Evolutionary conservation across 192 early-diverging fungal genomes (phyloP).

Genomic region (Geranomyces variabilis): DNA sequence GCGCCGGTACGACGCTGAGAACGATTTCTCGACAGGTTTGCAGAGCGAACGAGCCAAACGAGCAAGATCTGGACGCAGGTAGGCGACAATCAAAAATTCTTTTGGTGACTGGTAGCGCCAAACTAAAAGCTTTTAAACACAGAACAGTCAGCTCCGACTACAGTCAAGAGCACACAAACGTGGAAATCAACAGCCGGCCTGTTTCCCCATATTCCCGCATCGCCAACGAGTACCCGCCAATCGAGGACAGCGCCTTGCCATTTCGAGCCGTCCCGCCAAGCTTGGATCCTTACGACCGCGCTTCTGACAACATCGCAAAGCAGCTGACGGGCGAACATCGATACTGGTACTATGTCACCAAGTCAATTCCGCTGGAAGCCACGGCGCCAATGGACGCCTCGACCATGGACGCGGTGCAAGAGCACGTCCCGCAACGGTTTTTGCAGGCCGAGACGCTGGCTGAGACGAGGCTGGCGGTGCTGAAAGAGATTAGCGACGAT

Average conservation of each 20-base stretch:
- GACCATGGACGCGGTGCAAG: slow-evolving; percentile 33
- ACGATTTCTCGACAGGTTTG: background rate
- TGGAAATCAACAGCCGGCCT: slow-evolving; percentile 41
- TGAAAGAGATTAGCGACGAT: slow-evolving; percentile 46
- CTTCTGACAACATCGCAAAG: slow-evolving; percentile 51
- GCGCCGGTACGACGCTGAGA: too few relatives aligned
- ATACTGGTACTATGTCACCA: slow-evolving; percentile 59
- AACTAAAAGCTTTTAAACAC: background rate
- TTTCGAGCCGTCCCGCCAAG: slow-evolving; percentile 9
- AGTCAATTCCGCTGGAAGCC: slow-evolving; percentile 43
- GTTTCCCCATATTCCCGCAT: slow-evolving; percentile 50
- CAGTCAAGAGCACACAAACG: slow-evolving; percentile 4
- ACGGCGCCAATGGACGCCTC: slow-evolving; percentile 49
- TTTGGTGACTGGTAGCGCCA: background rate
- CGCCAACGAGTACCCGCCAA: slow-evolving; percentile 20
- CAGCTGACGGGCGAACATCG: slow-evolving; percentile 58
- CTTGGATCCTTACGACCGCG: slow-evolving; percentile 60
- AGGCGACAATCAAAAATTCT: background rate
- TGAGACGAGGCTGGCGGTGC: slow-evolving; percentile 31
- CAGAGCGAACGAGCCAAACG: slow-evolving; percentile 19
- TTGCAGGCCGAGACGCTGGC: slow-evolving; percentile 36
- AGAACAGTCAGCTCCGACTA: slow-evolving; percentile 19
- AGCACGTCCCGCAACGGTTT: slow-evolving; percentile 39
- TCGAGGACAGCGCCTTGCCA: slow-evolving; percentile 5
- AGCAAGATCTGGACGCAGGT: slow-evolving; percentile 17